Conservation (phyloP, 1,284 basidiomycete genomes). For the Athelia sp. region DNA sequence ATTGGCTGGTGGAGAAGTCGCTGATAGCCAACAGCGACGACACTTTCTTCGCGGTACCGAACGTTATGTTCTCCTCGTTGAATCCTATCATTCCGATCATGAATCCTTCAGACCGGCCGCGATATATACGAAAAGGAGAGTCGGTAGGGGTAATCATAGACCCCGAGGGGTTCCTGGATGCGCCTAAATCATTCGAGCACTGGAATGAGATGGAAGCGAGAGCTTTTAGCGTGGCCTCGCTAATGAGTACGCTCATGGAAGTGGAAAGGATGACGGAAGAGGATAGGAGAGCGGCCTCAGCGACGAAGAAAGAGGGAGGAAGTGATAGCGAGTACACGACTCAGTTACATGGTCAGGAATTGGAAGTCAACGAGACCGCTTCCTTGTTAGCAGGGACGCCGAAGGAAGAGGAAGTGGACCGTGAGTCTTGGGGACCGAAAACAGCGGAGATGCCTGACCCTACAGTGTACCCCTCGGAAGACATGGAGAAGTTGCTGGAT, state of each 20-base stretch:
- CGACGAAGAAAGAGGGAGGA: no score
- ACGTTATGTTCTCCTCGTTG: neutral
- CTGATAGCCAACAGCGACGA: neutral
- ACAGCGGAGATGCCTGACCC: conserved; percentile 7
- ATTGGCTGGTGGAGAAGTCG: neutral
- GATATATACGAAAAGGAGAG: neutral
- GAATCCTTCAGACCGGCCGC: neutral
- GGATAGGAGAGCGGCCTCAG: no score
- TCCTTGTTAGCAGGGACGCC: no score
- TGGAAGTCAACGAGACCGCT: no score
- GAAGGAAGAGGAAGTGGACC: no score
- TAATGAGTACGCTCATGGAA: no score
- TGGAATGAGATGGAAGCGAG: neutral
- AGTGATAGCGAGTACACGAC: no score
- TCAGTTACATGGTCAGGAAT: no score
- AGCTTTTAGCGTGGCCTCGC: no score
- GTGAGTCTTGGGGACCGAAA: neutral
- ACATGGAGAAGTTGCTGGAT: conserved; percentile 8
- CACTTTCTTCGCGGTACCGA: neutral
- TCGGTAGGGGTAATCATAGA: neutral
- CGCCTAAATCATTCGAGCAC: neutral
- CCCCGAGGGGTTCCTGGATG: neutral
- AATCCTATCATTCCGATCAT: neutral
- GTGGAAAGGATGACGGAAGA: no score
- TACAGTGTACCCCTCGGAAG: conserved; percentile 3